These are phyloP conservation scores for Cladosporium sphaerospermum DNA, from an alignment of 2,329 filamentous ascomycete species.

Conservation along the genomic window DNA sequence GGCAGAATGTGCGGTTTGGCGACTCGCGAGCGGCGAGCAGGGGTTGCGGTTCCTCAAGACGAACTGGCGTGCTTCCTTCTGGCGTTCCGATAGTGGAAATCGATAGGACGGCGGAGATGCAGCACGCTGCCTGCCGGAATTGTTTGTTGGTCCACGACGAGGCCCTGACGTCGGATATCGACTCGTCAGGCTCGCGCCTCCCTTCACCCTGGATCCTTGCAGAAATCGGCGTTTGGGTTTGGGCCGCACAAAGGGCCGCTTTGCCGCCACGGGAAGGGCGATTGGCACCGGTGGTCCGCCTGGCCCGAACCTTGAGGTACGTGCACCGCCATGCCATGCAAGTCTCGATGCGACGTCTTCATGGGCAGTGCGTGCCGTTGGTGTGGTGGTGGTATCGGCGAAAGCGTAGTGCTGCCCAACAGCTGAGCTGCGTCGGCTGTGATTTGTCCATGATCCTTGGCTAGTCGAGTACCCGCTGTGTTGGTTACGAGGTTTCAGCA, in stretches of 20 bases:
- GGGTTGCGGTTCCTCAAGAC: too few species aligned
- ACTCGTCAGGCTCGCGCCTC: too few species aligned
- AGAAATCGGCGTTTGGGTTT: conserved; percentile 19
- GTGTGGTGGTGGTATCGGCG: background rate
- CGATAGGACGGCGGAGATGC: too few species aligned
- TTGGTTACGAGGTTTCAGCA: conserved; percentile 2
- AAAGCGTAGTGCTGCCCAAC: conserved; percentile 6
- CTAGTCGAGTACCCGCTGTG: background rate
- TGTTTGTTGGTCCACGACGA: too few species aligned
- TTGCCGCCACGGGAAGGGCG: conserved; percentile 11
- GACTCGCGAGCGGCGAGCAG: too few species aligned
- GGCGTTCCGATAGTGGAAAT: too few species aligned
- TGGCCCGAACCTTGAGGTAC: conserved; percentile 8
- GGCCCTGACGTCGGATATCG: too few species aligned
- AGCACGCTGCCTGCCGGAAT: too few species aligned
- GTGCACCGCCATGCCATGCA: background rate
- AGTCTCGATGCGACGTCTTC: too few species aligned
- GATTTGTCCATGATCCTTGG: background rate
- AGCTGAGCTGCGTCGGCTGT: background rate
- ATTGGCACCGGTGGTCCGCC: conserved; percentile 4
- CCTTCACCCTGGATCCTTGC: background rate
- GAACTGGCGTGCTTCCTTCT: too few species aligned
- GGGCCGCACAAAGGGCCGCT: conserved; percentile 16
- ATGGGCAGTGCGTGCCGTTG: background rate
- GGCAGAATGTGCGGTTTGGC: background rate